Evolutionary conservation across 768 basidiomycete species (phyloP).

Genomic region (Auriscalpium vulgare): DNA sequence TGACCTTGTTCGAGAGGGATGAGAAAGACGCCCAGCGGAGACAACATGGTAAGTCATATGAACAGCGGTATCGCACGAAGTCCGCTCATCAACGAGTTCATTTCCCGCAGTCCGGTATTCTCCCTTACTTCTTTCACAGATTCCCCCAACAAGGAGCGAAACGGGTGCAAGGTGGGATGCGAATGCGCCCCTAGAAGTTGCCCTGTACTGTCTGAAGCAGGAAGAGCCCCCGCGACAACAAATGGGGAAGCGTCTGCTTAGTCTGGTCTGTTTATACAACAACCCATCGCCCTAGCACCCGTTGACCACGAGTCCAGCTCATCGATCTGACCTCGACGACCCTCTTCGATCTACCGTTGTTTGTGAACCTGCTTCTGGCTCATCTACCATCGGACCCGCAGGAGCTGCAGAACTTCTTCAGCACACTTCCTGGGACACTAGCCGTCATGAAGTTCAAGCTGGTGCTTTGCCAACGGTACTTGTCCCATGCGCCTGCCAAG

Average conservation of each 20-base stretch:
- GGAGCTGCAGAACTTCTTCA: constrained; percentile 17
- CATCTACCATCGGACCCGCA: constrained; percentile 18
- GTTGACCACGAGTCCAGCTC: constrained; percentile 18
- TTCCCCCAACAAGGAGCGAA: constrained; percentile 45
- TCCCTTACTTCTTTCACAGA: constrained; percentile 47
- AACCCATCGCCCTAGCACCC: background rate
- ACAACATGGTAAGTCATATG: constrained; percentile 22
- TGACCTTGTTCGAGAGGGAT: constrained; percentile 63
- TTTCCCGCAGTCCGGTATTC: constrained; percentile 35
- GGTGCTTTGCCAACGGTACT: constrained; percentile 20
- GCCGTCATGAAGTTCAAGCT: constrained; percentile 22
- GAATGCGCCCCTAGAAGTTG: constrained; percentile 40
- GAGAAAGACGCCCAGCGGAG: constrained; percentile 26
- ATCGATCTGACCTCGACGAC: constrained; percentile 27
- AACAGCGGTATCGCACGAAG: too few relatives aligned
- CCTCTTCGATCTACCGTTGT: constrained; percentile 24
- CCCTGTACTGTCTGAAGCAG: constrained; percentile 23
- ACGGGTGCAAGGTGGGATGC: constrained; percentile 48
- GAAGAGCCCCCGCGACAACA: constrained; percentile 11
- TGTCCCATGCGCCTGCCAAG: constrained; percentile 9
- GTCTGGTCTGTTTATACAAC: constrained; percentile 20
- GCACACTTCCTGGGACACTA: constrained; percentile 18
- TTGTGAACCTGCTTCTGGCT: constrained; percentile 22
- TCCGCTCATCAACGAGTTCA: background rate
- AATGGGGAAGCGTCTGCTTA: constrained; percentile 22